Evolutionary conservation across 345 rosid species (phyloP).

Genomic region (Gossypium bickii): DNA sequence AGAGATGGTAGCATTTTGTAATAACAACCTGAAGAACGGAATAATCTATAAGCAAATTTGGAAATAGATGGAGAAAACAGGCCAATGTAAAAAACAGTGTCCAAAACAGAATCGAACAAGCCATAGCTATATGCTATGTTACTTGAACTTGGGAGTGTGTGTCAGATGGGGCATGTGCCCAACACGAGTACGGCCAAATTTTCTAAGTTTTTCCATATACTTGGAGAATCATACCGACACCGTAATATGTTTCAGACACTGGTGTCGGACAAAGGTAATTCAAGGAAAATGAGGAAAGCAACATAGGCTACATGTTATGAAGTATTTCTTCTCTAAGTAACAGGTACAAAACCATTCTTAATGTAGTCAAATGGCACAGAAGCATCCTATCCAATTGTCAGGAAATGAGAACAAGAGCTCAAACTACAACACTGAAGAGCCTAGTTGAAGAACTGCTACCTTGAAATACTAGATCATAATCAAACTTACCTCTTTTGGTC

Average conservation of each 20-base stretch:
- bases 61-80: background rate
- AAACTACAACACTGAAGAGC: background rate
- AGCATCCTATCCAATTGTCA: background rate
- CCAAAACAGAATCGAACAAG: background rate
- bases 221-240: background rate
- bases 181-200: background rate
- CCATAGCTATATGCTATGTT: background rate
- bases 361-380: background rate
- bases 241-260: background rate
- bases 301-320: background rate
- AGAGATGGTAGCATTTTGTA: conserved; percentile 93
- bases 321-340: background rate
- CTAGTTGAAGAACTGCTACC: background rate
- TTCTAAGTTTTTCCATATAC: background rate
- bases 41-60: background rate
- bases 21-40: conserved; percentile 70
- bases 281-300: background rate
- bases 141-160: background rate
- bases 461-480: background rate
- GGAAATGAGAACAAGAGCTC: background rate
- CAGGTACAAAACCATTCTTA: background rate
- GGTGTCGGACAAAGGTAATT: background rate
- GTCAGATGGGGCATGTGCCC: background rate
- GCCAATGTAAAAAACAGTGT: too few relatives aligned
- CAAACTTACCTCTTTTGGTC: conserved; percentile 74